Conservation (phyloP, 2,329 filamentous ascomycete species). For the Trichoderma sp. region DNA sequence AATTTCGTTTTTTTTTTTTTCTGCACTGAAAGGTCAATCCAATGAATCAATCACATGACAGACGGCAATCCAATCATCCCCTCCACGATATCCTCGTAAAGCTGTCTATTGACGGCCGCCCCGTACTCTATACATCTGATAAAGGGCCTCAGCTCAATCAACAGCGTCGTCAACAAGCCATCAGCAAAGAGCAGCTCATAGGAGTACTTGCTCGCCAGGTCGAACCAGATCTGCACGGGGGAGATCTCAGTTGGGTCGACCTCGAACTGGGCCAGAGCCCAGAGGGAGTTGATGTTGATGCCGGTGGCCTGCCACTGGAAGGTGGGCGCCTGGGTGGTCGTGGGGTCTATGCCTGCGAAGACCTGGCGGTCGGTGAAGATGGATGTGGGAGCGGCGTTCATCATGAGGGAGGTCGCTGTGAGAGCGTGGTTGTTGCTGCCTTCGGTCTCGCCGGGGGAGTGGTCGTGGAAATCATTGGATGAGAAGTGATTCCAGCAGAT, state of each 20-base stretch:
- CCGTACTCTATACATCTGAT: constrained; percentile 49
- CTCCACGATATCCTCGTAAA: constrained; percentile 45
- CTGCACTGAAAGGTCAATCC: not conserved
- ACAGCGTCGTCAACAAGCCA: constrained; percentile 37
- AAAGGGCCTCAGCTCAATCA: constrained; percentile 40
- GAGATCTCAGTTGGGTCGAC: constrained; percentile 41
- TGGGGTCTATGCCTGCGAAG: not conserved
- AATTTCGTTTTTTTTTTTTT: not conserved
- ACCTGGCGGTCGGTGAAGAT: constrained; percentile 31
- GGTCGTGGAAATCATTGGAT: constrained; percentile 38
- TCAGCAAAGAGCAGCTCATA: constrained; percentile 36
- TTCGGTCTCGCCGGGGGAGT: constrained; percentile 26
- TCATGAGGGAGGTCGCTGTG: constrained; percentile 43
- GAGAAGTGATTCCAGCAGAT: constrained; percentile 51
- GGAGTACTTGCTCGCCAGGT: constrained; percentile 44
- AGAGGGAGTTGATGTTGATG: constrained; percentile 43
- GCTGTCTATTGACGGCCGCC: constrained; percentile 44
- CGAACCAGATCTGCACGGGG: constrained; percentile 55
- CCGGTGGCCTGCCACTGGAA: constrained; percentile 39
- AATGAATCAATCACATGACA: not conserved
- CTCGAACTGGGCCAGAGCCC: constrained; percentile 46
- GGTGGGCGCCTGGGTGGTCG: constrained; percentile 25
- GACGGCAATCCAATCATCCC: constrained; percentile 36
- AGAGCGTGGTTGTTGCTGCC: constrained; percentile 41
- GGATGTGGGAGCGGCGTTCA: constrained; percentile 38